Percentiles rank a stretch among this genome's conserved stretches.
phyloP scores from a whole-genome alignment of 1,284 basidiomycete genomes.

The Leccinum solheimii region DNA sequence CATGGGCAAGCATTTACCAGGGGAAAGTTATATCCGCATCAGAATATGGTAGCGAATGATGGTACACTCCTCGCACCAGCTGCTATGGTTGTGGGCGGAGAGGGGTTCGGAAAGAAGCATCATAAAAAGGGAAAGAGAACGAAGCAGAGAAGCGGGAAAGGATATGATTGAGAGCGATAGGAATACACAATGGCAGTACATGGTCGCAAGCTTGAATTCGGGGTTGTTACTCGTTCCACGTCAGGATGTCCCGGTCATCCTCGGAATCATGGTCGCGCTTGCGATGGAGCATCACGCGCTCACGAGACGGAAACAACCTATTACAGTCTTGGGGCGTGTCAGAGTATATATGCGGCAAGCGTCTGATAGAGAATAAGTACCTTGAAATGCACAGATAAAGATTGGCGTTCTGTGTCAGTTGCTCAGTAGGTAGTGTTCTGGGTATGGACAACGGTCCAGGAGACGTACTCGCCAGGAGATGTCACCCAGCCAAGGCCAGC shows the following conservation, averaged over 20 bases:
- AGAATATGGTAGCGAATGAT: conserved; percentile 75
- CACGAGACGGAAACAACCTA: conserved; percentile 69
- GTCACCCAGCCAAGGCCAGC: conserved; percentile 29
- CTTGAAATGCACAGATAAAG: conserved; percentile 34
- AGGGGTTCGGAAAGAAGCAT: conserved; percentile 73
- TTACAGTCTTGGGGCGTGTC: conserved; percentile 52
- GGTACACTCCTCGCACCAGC: conserved; percentile 60
- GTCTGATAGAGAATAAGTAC: conserved; percentile 6
- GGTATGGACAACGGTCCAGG: neutral
- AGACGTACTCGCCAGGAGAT: conserved; percentile 31
- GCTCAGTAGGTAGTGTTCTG: conserved; percentile 3
- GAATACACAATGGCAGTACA: neutral
- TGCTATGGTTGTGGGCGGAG: conserved; percentile 48
- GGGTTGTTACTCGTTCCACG: conserved; percentile 61
- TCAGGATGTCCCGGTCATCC: conserved; percentile 59
- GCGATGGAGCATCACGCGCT: conserved; percentile 67
- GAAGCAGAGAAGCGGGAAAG: conserved; percentile 88
- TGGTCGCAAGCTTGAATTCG: too few relatives aligned
- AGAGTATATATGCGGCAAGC: neutral
- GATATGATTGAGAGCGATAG: conserved; percentile 64
- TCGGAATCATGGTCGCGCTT: conserved; percentile 69
- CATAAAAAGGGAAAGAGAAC: conserved; percentile 84
- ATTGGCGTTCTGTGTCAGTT: conserved; percentile 27
- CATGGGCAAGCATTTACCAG: conserved; percentile 66
- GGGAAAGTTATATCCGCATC: conserved; percentile 73